Evolutionary conservation across 108 stramenopile species (phyloP).

Genomic region (Seminavis robusta): DNA sequence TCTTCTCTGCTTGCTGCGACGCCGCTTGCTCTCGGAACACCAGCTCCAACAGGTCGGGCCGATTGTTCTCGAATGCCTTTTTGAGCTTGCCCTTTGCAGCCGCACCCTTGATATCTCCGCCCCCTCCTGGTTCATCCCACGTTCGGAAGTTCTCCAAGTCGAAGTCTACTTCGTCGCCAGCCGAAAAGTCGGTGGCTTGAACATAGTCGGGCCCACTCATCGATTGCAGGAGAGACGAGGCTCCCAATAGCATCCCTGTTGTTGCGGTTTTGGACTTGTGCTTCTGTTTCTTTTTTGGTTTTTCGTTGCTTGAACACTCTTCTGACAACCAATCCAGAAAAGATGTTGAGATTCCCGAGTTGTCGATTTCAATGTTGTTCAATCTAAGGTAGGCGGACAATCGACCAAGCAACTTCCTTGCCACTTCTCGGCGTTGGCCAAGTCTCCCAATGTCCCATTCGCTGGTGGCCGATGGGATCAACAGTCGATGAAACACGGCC

Average conservation of each 20-base stretch:
- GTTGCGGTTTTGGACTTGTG: not conserved
- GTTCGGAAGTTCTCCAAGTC: no score
- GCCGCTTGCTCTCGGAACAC: not conserved
- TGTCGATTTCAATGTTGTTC: constrained; percentile 8
- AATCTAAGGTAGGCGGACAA: constrained; percentile 55
- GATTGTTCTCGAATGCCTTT: not conserved
- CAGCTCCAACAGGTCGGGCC: not conserved
- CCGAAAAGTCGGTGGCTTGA: no score
- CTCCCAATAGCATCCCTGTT: not conserved
- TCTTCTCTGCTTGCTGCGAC: not conserved
- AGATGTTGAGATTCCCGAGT: constrained; percentile 20
- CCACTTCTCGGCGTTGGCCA: constrained; percentile 36
- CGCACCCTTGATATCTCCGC: not conserved
- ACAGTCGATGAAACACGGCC: constrained; percentile 36
- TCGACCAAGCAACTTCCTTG: constrained; percentile 54
- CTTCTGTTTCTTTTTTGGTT: not conserved
- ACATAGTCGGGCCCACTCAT: no score
- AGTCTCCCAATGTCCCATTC: constrained; percentile 60
- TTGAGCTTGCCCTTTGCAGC: not conserved
- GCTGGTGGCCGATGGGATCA: constrained; percentile 56
- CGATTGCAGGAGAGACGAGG: no score
- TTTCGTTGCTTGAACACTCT: not conserved
- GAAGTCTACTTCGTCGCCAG: no score
- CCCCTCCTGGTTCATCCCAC: not conserved
- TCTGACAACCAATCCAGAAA: constrained; percentile 50